Percentiles rank a stretch among this genome's conserved stretches.
Evolutionary conservation across 202 grass and related monocot species (phyloP).

Genomic region (Digitaria exilis): DNA sequence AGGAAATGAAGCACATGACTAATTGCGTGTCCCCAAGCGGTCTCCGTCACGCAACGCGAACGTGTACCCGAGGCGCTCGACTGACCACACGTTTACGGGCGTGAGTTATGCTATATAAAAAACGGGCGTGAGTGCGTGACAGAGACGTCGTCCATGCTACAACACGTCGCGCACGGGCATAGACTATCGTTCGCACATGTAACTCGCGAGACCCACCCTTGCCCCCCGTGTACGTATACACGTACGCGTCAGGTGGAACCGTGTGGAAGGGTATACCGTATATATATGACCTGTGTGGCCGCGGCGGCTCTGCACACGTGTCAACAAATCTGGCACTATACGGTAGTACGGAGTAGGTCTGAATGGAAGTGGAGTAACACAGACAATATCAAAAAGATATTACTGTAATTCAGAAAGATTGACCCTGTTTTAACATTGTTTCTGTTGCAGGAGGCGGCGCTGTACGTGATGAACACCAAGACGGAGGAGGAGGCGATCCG

Average conservation of each 20-base stretch:
- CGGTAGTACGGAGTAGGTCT: no score
- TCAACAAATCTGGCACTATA: neutral
- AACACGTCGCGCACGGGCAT: neutral
- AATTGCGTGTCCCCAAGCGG: neutral
- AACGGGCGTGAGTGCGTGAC: no score
- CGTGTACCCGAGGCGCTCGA: neutral
- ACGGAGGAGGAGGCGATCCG: slow-evolving; percentile 61
- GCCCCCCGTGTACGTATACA: neutral
- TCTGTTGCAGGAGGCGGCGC: slow-evolving; percentile 63
- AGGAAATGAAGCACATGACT: no score
- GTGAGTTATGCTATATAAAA: no score
- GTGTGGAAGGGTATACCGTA: no score
- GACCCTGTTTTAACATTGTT: no score
- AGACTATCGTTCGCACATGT: neutral
- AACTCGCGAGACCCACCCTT: no score
- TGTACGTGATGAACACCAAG: slow-evolving; percentile 61
- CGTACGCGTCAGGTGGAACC: neutral
- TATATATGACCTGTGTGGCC: no score
- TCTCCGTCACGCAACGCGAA: neutral
- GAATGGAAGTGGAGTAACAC: neutral
- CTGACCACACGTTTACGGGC: neutral
- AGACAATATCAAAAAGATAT: neutral
- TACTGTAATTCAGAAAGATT: neutral
- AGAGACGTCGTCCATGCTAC: slow-evolving; percentile 7
- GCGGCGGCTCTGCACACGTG: neutral